Percentiles rank a stretch among this genome's conserved stretches.
These are phyloP conservation scores for Dendrostoma leiphaemia DNA, from an alignment of 2,329 filamentous ascomycete genomes.

Conservation along the genomic window DNA sequence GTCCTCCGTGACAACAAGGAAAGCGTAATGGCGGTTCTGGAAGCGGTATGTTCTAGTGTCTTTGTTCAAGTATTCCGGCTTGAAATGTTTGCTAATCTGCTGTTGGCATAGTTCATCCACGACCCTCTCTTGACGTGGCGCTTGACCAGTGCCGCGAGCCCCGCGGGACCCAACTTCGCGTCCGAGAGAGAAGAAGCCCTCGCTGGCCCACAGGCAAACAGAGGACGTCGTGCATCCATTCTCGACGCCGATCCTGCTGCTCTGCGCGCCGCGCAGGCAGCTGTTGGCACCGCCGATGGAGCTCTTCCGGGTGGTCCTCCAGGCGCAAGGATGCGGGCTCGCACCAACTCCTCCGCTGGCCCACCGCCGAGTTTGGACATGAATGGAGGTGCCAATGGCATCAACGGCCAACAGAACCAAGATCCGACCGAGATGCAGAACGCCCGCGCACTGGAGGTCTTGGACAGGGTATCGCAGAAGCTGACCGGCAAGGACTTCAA, in stretches of 20 bases:
- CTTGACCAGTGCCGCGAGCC: conserved; percentile 64
- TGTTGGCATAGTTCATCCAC: conserved; percentile 79
- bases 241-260: conserved; percentile 63
- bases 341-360: conserved; percentile 57
- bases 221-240: conserved; percentile 66
- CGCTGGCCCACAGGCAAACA: conserved; percentile 43
- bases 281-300: conserved; percentile 24
- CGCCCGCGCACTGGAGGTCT: conserved; percentile 84
- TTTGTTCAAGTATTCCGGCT: not conserved
- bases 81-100: conserved; percentile 21
- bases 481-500: conserved; percentile 92
- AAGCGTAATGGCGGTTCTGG: conserved; percentile 94
- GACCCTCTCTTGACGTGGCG: conserved; percentile 99
- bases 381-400: conserved; percentile 34
- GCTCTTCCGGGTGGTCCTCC: conserved; percentile 45
- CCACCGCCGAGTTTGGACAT: conserved; percentile 30
- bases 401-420: conserved; percentile 31
- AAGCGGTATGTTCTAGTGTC: conserved; percentile 69
- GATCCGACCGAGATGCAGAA: conserved; percentile 79
- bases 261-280: conserved; percentile 47
- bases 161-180: conserved; percentile 65
- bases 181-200: conserved; percentile 58
- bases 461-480: conserved; percentile 92
- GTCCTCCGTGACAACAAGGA: conserved; percentile 97
- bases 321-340: conserved; percentile 49